These are phyloP conservation scores for Pichia manshurica DNA, from an alignment of 805 yeast genomes.

Conservation along the genomic window DNA sequence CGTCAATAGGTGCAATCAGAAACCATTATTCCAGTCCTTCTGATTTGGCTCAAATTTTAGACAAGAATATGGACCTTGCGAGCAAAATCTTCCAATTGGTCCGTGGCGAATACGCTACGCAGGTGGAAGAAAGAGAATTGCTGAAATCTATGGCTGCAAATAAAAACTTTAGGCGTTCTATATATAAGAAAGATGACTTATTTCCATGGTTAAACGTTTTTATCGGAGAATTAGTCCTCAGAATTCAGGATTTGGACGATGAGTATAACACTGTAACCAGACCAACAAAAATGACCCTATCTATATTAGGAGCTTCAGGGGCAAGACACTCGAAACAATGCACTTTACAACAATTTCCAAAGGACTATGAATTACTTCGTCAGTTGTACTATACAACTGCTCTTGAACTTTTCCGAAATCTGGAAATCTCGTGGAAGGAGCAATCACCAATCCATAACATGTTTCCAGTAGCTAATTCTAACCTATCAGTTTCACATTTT, in stretches of 20 bases:
- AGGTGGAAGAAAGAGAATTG: slow-evolving; percentile 51
- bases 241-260: slow-evolving; percentile 71
- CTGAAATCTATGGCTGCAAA: slow-evolving; percentile 85
- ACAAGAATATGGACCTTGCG: slow-evolving; percentile 46
- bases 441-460: slow-evolving; percentile 18
- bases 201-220: slow-evolving; percentile 77
- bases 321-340: slow-evolving; percentile 37
- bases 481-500: slow-evolving; percentile 50
- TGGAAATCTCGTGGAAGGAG: slow-evolving; percentile 23
- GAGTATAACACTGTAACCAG: slow-evolving; percentile 42
- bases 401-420: slow-evolving; percentile 13
- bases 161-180: slow-evolving; percentile 65
- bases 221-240: slow-evolving; percentile 66
- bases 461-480: slow-evolving; percentile 47
- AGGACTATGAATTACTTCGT: slow-evolving; percentile 34
- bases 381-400: slow-evolving; percentile 23
- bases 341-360: slow-evolving; percentile 30
- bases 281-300: slow-evolving; percentile 51
- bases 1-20: slow-evolving; percentile 43
- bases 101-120: slow-evolving; percentile 55
- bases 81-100: slow-evolving; percentile 53
- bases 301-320: slow-evolving; percentile 22
- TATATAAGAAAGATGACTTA: slow-evolving; percentile 51
- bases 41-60: slow-evolving; percentile 31
- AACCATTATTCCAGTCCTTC: slow-evolving; percentile 36